Base-by-base conservation (phyloP, 1,284 basidiomycete genomes). In the Ceratobasidium sp. region DNA sequence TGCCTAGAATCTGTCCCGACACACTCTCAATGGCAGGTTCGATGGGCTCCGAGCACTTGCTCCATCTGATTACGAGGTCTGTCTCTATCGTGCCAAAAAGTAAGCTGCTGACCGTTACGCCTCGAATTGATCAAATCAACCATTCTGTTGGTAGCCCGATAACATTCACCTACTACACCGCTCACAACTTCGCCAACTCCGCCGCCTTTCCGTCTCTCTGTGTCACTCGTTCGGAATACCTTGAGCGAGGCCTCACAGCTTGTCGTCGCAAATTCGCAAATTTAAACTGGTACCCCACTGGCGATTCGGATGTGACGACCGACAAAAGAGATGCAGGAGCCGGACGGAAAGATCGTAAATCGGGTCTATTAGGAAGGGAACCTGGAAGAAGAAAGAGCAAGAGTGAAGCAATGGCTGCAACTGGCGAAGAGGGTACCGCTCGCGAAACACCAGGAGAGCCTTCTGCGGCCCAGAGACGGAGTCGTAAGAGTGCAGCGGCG, bases 161-260 rank as follows among this genome's bases (percentile, higher is more conserved):
- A 75, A 85, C 86, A 69, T 90, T 90, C 79, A 87, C 88, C 0
- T 95, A 92, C 80, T 82, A 84, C 71, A 86, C 91, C 45, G 92
- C 92, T 0, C 80, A 86, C 70, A 81, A 83, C 9, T 87, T 94
- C 75, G 86, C 88, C 48, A 81, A 80, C 62, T 83, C 83, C 50
- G 83, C 88, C 16, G 82, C 83, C 71, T 88, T 91, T 77, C 74
- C 81, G 1, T 81, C 84, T 53, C 80, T 82, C 62, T 82, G 85
- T 14, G 87, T 96, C 76, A 93, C 92, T 1, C 84, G 91, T 45
- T 87, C 86, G 62, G 93, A 96, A 78, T 97, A 95, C 81, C 83
- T 87, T 69, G 94, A 96, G 80, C 86, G 85, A 74, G 94, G 94
- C 43, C 90, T 87, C 76, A 87, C 84, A 73, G 90, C 89, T 73